Evolutionary conservation across 2,329 filamentous ascomycete species (phyloP), one percentile per base, ranked within the genome.

Genomic region (Orbilia quercus): DNA sequence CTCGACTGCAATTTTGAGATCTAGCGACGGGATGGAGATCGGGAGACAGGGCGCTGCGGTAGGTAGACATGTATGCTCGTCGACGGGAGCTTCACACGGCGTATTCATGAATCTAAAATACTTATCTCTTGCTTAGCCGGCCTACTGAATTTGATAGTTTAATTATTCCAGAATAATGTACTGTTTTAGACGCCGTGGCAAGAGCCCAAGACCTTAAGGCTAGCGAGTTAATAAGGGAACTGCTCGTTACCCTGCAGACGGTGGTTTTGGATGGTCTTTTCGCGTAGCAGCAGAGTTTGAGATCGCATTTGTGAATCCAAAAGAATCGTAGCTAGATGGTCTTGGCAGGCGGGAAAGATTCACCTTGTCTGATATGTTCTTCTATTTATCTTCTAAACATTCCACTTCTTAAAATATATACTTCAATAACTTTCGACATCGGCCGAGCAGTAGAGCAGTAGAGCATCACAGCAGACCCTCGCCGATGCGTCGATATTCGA

Each of bases 241-340:
- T 54, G 9, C 16, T 5, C n/a, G n/a, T 36, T 54, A 31, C 22
- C 20, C 23, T 14, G 31, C 20, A 5, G 31, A 22, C 20, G 16
- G n/a, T 40, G 36, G 36, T 12, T 40, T 40, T 6, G 4, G 36
- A 40, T 14, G 50, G 50, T 31, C 28, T 20, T 40, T n/a, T 54
- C 50, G 50, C 50, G 50, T 54, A 36, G 28, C 50, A 54, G 50
- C 50, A 54, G 50, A 38, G 50, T 54, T 54, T 54, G 16, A 22
- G 12, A 22, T 45, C 7, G n/a, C 3, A 22, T 2, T 18, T 16
- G n/a, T 7, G n/a, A 20, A 38, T 23, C n/a, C 2, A n/a, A n/a
- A n/a, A n/a, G n/a, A n/a, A n/a, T n/a, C 16, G 7, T 31, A 9
- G 28, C 28, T 9, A 31, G 9, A 31, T 31, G 9, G 28, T 31